Evolutionary conservation across 495 filamentous ascomycete species (phyloP).

Genomic region (Lindgomyces ingoldianus): DNA sequence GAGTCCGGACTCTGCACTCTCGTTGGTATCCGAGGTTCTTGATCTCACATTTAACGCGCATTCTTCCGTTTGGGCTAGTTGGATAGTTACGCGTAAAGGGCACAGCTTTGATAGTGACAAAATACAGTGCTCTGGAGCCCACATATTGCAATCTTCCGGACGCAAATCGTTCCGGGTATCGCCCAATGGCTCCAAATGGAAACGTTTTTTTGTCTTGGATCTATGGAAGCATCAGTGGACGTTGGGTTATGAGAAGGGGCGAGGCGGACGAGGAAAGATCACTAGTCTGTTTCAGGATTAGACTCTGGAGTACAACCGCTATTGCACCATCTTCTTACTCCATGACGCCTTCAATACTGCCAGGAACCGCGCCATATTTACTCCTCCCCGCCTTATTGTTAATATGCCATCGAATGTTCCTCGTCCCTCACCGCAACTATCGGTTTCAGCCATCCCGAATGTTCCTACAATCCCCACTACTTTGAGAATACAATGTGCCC

Average conservation of each 20-base stretch:
- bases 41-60: too few species aligned
- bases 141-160: conserved; percentile 7
- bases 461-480: not conserved
- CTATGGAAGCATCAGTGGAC: not conserved
- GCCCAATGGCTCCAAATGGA: not conserved
- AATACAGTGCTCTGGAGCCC: not conserved
- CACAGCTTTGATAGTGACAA: too few species aligned
- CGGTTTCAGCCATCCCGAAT: not conserved
- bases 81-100: too few species aligned
- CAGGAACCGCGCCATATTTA: conserved; percentile 1
- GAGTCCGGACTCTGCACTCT: not conserved
- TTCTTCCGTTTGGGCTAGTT: too few species aligned
- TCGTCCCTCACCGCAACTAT: not conserved
- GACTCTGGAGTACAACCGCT: not conserved
- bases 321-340: conserved; percentile 11
- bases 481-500: not conserved
- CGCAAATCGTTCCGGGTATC: too few species aligned
- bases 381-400: not conserved
- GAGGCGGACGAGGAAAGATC: not conserved
- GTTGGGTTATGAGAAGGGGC: not conserved
- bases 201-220: not conserved
- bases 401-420: not conserved
- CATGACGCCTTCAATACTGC: conserved; percentile 6
- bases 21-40: too few species aligned
- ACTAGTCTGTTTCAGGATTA: not conserved